Percentiles rank a stretch among this genome's conserved stretches.
phyloP scores from a whole-genome alignment of 1,284 basidiomycete species.

The Hypsizygus ulmarius region DNA sequence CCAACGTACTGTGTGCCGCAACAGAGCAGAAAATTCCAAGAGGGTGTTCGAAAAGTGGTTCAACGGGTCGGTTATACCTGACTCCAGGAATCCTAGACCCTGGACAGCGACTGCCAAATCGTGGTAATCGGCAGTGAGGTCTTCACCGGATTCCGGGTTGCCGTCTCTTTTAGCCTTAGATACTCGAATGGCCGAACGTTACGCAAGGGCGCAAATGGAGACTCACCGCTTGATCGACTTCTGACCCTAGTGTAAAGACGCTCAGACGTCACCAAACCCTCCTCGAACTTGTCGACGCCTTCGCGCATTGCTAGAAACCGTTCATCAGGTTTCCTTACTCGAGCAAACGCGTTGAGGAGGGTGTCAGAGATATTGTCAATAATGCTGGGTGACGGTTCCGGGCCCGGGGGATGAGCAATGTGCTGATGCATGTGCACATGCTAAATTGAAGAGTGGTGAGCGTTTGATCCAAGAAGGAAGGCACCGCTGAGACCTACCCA shows the following conservation, averaged over 20 bases:
- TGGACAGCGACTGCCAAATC: slow-evolving; percentile 95
- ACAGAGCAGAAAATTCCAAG: slow-evolving; percentile 84
- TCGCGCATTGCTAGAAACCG: slow-evolving; percentile 92
- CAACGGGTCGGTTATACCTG: slow-evolving; percentile 94
- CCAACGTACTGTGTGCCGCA: slow-evolving; percentile 73
- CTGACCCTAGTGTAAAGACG: slow-evolving; percentile 75
- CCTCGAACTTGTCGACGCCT: slow-evolving; percentile 92
- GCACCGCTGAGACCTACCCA: slow-evolving; percentile 63
- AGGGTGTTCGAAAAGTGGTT: slow-evolving; percentile 96
- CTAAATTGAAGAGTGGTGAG: slow-evolving; percentile 38
- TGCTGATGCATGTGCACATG: slow-evolving; percentile 96
- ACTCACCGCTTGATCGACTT: slow-evolving; percentile 84
- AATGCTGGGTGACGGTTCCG: slow-evolving; percentile 76
- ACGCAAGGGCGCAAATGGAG: slow-evolving; percentile 17
- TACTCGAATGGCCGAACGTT: slow-evolving; percentile 33
- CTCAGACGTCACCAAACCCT: slow-evolving; percentile 80
- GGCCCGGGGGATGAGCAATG: slow-evolving; percentile 81
- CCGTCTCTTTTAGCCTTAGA: slow-evolving; percentile 83
- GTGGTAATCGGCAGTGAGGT: slow-evolving; percentile 95
- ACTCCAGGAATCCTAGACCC: slow-evolving; percentile 95
- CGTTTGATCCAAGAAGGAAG: slow-evolving; percentile 11
- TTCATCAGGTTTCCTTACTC: slow-evolving; percentile 95
- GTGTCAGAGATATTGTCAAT: slow-evolving; percentile 96
- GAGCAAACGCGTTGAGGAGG: slow-evolving; percentile 91
- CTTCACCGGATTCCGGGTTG: slow-evolving; percentile 75